A percentile compares a stretch with the other conserved stretches of the same genome.
phyloP scores from a whole-genome alignment of 208 protist species.

The Trypanosoma melophagium region DNA sequence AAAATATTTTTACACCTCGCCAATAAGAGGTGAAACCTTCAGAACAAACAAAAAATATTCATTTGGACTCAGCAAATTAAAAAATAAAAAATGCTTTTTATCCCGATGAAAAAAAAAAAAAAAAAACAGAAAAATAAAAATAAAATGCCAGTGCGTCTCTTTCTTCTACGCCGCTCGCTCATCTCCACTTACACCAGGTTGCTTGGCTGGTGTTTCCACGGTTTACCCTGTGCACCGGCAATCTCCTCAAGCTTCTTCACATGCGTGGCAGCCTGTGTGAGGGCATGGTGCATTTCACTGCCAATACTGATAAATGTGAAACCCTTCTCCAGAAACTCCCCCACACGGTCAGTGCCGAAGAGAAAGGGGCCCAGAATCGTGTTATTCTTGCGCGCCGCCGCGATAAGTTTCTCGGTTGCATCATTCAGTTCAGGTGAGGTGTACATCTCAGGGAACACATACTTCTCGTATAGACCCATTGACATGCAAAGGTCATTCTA shows the following conservation, averaged over 20 bases:
- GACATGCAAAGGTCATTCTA: slow-evolving; percentile 87
- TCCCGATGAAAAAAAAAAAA: slow-evolving; percentile 11
- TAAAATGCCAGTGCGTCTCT: neutral
- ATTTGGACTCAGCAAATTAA: slow-evolving; percentile 6
- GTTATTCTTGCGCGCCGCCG: slow-evolving; percentile 64
- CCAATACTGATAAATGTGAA: slow-evolving; percentile 84
- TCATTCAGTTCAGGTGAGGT: slow-evolving; percentile 66
- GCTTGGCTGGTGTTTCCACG: slow-evolving; percentile 70
- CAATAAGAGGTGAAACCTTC: too few species aligned
- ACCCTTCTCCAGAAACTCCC: slow-evolving; percentile 79
- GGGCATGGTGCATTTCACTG: slow-evolving; percentile 77
- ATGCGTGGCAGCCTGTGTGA: slow-evolving; percentile 65
- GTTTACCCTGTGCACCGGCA: slow-evolving; percentile 48
- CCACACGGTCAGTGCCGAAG: slow-evolving; percentile 77
- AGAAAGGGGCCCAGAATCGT: slow-evolving; percentile 76
- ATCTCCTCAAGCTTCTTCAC: slow-evolving; percentile 60
- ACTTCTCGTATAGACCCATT: slow-evolving; percentile 81
- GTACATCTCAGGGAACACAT: slow-evolving; percentile 85
- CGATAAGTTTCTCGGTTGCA: slow-evolving; percentile 67
- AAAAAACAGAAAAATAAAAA: slow-evolving; percentile 28
- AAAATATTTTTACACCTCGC: too few species aligned
- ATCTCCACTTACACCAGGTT: slow-evolving; percentile 49
- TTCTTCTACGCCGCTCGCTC: neutral
- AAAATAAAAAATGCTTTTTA: slow-evolving; percentile 6
- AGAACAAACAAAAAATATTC: too few species aligned